These are phyloP conservation scores for Hibiscus syriacus DNA, from an alignment of 345 rosid species.

Conservation along the genomic window DNA sequence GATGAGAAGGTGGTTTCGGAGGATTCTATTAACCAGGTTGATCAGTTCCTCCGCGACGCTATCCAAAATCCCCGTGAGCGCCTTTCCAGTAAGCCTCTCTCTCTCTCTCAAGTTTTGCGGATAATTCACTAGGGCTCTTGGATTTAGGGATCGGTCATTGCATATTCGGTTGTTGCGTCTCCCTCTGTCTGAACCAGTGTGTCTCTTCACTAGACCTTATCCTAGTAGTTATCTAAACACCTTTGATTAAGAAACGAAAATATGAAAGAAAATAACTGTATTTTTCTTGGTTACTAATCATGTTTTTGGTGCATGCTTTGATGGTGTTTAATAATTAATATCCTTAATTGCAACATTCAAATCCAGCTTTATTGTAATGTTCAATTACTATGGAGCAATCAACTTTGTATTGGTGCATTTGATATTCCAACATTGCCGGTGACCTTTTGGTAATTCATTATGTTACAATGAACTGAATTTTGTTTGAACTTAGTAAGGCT, in stretches of 20 bases:
- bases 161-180: neutral
- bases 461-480: neutral
- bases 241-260: neutral
- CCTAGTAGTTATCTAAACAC: neutral
- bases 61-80: conserved; percentile 75
- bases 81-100: conserved; percentile 41
- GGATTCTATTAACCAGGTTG: conserved; percentile 45
- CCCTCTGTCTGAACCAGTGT: neutral
- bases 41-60: conserved; percentile 75
- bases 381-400: neutral
- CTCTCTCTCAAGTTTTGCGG: neutral
- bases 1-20: conserved; percentile 11
- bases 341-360: neutral
- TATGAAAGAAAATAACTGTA: neutral
- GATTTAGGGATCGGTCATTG: neutral
- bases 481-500: neutral
- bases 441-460: neutral
- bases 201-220: neutral
- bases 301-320: neutral
- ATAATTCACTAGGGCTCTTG: neutral
- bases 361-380: neutral
- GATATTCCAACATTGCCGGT: neutral
- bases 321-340: neutral
- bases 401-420: neutral
- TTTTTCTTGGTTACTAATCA: neutral